Evolutionary conservation across 106 monocot genomes (phyloP).

Genomic region (Ottelia alismoides): DNA sequence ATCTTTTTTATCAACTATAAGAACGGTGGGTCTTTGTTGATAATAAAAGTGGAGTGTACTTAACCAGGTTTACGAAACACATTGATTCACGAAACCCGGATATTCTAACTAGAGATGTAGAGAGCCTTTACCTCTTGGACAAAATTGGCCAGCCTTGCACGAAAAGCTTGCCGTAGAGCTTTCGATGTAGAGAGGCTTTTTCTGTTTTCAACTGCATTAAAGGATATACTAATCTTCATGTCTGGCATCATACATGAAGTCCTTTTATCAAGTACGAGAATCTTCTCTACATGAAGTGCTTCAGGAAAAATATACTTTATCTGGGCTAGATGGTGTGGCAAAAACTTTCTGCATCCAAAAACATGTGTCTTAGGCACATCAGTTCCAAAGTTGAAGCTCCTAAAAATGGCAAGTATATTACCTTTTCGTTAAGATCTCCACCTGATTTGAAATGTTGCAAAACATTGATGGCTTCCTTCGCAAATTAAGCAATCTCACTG

Average conservation of each 20-base stretch:
- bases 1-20: too few species aligned
- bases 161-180: constrained; percentile 6
- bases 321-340: constrained; percentile 13
- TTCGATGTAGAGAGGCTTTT: constrained; percentile 2
- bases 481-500: constrained; percentile 15
- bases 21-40: too few species aligned
- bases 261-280: constrained; percentile 5
- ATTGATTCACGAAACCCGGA: too few species aligned
- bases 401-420: too few species aligned
- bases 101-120: too few species aligned
- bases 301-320: constrained; percentile 16
- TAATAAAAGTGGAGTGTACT: too few species aligned
- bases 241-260: constrained; percentile 13
- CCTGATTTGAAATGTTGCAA: constrained; percentile 11
- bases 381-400: too few species aligned
- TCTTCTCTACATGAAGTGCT: constrained; percentile 8
- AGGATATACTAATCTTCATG: constrained; percentile 3
- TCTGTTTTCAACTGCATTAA: constrained; percentile 3
- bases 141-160: constrained; percentile 10
- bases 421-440: constrained; percentile 19
- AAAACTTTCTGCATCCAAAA: constrained; percentile 20
- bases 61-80: too few species aligned
- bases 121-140: too few species aligned
- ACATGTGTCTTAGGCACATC: too few species aligned
- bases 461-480: constrained; percentile 5